Conservation (phyloP, 352 stramenopile genomes). For the Pythium rhizo-oryzae region DNA sequence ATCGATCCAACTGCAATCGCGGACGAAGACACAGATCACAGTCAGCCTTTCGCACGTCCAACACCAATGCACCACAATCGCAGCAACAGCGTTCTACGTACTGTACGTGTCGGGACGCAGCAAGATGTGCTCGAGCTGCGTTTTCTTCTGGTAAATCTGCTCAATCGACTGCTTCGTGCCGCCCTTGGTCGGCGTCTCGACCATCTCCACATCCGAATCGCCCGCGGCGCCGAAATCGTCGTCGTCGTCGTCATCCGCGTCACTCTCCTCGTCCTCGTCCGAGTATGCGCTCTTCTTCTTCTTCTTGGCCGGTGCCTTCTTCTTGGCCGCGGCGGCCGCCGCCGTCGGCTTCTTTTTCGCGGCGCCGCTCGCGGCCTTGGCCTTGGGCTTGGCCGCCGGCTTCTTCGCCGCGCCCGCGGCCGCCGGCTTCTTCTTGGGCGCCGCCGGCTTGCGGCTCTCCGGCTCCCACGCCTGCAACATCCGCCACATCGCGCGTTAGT, state of each 20-base stretch:
- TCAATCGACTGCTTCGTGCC: constrained; percentile 74
- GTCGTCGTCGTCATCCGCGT: constrained; percentile 20
- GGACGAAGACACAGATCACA: neutral
- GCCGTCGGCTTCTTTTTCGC: constrained; percentile 21
- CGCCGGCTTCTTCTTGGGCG: constrained; percentile 25
- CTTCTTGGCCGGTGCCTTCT: constrained; percentile 47
- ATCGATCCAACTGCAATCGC: constrained; percentile 91
- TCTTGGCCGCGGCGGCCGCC: constrained; percentile 40
- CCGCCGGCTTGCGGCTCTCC: constrained; percentile 31
- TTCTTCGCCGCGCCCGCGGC: constrained; percentile 34
- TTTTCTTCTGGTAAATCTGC: constrained; percentile 98
- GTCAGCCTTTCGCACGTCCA: neutral
- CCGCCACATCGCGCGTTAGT: neutral
- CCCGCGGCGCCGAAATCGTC: constrained; percentile 29
- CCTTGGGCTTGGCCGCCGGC: constrained; percentile 40
- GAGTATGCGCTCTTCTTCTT: constrained; percentile 51
- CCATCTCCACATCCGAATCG: constrained; percentile 26
- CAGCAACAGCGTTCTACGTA: constrained; percentile 34
- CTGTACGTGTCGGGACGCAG: constrained; percentile 98
- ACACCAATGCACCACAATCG: neutral
- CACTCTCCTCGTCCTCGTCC: constrained; percentile 47
- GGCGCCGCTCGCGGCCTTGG: constrained; percentile 29
- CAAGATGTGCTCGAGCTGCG: constrained; percentile 97
- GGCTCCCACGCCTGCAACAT: constrained; percentile 26
- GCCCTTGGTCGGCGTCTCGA: constrained; percentile 31